phyloP scores from a whole-genome alignment of 2,329 filamentous ascomycete genomes.

The Byssothecium circinans region DNA sequence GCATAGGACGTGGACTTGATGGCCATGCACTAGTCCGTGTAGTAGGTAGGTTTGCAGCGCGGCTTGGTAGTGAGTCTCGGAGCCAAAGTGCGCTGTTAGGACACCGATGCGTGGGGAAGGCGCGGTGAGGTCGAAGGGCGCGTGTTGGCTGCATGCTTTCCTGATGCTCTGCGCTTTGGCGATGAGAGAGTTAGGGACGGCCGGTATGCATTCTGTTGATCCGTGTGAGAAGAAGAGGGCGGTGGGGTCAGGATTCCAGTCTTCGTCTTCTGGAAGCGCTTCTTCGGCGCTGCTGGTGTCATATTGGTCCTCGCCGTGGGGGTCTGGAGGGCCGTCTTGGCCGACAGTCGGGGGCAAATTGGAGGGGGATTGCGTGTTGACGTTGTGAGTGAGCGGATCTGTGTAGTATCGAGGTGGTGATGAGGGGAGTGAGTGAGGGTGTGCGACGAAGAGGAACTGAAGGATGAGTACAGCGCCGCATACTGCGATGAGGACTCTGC shows the following conservation, averaged over 20 bases:
- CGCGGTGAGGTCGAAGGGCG: background rate
- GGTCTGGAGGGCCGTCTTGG: background rate
- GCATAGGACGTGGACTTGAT: background rate
- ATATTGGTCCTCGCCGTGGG: background rate
- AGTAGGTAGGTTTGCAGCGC: background rate
- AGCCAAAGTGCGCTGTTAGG: background rate
- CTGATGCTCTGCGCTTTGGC: background rate
- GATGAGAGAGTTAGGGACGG: background rate
- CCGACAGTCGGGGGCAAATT: no score
- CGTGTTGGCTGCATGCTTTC: background rate
- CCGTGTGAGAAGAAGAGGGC: background rate
- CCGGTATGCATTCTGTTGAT: background rate
- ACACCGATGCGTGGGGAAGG: background rate
- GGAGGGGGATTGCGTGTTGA: no score
- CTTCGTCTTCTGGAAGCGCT: background rate
- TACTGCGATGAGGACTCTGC: background rate
- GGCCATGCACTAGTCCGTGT: background rate
- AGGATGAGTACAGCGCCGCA: background rate
- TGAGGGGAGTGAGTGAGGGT: background rate
- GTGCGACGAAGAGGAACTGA: background rate
- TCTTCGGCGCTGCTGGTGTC: background rate
- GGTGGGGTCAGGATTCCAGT: background rate
- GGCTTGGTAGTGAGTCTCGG: background rate
- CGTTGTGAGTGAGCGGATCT: no score
- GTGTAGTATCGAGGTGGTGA: background rate